Base-by-base conservation (phyloP, 1,139 yeast species). In the Kurtzmaniella natalensis region DNA sequence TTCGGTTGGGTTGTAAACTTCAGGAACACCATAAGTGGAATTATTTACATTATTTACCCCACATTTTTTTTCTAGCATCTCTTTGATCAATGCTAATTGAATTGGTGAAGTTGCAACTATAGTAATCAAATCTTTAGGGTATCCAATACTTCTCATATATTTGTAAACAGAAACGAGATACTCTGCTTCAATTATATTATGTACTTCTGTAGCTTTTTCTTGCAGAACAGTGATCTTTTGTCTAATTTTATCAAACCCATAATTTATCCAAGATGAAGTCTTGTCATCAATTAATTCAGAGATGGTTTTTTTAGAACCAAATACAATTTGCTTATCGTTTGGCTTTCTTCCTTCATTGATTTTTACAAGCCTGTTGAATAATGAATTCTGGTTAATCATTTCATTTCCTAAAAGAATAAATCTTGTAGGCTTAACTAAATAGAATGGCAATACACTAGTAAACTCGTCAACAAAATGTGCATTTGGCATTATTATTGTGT, bases 161-260 rank as follows among this genome's bases (percentile, higher is more conserved):
- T 63, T 65, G 46, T 59, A 76, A 7, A 77, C 43, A 0, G 59
- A 55, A 7, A 73, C 73, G 10, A 71, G 59, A 41, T 59, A 72
- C 42, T 75, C 79, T 1, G 83, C 84, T 44, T 78, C 84, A 8
- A 62, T 70, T 8, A 72, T 44, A 38, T 37, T 69, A 65, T 41
- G 48, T 50, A 29, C 46, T 40, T 2, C 45, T 2, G 27, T 9
- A 7, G 26, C 29, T 7, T 31, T 21, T 25, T 38, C 37, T 18
- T 30, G 37, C 6, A 36, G 54, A 3, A 66, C 62, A 18, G 62
- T 45, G 15, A 76, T 52, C 21, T 65, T 51, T 45, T 76, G 80
- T 11, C 44, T 38, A 3, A 47, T 43, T 32, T 53, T 38, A 15
- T 42, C 41, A 33, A 77, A 55, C 0, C 81, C 81, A 1, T 75